phyloP scores from a whole-genome alignment of 176 grass and related monocot species.

The Oryza meridionalis region DNA sequence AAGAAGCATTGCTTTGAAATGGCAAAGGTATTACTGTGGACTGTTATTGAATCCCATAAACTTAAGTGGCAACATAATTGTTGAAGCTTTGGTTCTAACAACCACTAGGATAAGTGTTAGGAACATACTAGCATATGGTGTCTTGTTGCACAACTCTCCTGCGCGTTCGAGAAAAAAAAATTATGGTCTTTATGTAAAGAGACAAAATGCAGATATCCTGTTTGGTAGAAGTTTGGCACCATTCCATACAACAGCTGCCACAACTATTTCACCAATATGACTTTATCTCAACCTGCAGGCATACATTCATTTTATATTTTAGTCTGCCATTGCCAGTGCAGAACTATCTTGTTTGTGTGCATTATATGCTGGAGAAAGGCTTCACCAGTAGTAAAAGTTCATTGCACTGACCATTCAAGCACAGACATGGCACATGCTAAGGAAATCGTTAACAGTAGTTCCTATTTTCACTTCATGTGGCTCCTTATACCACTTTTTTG shows the following conservation, averaged over 20 bases:
- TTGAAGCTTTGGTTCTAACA: not conserved
- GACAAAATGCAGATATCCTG: not conserved
- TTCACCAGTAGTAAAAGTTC: not conserved
- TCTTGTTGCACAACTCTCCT: not conserved
- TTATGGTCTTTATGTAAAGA: not conserved
- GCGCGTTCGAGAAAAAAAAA: too few relatives aligned
- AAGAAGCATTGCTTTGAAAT: not conserved
- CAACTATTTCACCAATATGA: not conserved
- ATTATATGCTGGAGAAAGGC: not conserved
- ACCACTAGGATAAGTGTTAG: not conserved
- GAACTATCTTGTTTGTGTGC: not conserved
- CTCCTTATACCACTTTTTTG: not conserved
- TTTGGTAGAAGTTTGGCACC: not conserved
- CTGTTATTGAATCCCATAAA: not conserved
- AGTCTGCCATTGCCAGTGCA: not conserved
- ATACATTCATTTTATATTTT: not conserved
- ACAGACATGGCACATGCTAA: not conserved
- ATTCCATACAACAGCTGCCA: not conserved
- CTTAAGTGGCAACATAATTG: not conserved
- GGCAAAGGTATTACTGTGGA: not conserved
- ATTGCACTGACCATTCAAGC: not conserved
- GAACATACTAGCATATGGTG: not conserved
- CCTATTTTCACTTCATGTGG: not conserved
- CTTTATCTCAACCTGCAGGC: not conserved
- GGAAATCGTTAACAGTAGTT: not conserved